Conservation (phyloP, 805 yeast species). For the Myxozyma geophila region DNA sequence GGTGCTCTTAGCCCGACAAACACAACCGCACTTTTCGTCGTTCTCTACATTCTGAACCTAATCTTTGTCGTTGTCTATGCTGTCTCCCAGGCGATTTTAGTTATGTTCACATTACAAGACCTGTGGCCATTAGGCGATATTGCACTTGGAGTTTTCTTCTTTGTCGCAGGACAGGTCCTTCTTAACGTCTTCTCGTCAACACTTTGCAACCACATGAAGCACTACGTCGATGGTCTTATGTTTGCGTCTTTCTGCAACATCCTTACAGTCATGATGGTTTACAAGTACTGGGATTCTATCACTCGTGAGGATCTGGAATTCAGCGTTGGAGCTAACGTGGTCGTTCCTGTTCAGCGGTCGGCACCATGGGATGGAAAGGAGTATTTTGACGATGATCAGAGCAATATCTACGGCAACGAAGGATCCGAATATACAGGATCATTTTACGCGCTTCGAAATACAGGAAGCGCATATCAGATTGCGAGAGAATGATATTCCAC, state of each 20-base stretch:
- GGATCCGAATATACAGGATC: slow-evolving; percentile 35
- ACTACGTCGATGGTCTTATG: slow-evolving; percentile 88
- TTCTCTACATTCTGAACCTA: slow-evolving; percentile 74
- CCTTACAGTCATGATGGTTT: slow-evolving; percentile 89
- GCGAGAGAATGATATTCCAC: background rate
- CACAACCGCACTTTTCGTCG: slow-evolving; percentile 71
- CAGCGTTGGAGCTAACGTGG: slow-evolving; percentile 63
- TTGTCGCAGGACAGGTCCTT: slow-evolving; percentile 78
- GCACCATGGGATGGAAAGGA: slow-evolving; percentile 33
- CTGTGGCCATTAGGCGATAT: slow-evolving; percentile 93
- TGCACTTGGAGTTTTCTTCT: slow-evolving; percentile 68
- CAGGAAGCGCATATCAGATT: slow-evolving; percentile 18
- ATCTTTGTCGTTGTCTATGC: slow-evolving; percentile 65
- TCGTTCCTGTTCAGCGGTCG: slow-evolving; percentile 43
- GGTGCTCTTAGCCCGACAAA: slow-evolving; percentile 52
- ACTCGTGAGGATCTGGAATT: slow-evolving; percentile 95
- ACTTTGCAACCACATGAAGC: slow-evolving; percentile 74
- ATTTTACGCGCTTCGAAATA: slow-evolving; percentile 28
- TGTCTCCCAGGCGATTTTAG: slow-evolving; percentile 68
- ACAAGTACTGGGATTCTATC: slow-evolving; percentile 95
- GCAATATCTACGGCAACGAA: slow-evolving; percentile 23
- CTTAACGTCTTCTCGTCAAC: slow-evolving; percentile 67
- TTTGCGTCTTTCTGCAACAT: slow-evolving; percentile 81
- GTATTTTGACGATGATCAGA: slow-evolving; percentile 27
- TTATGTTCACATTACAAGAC: slow-evolving; percentile 68